Evolutionary conservation across 768 basidiomycete genomes (phyloP), one percentile per base, ranked within the genome.

Genomic region (Calocybe cyanea): DNA sequence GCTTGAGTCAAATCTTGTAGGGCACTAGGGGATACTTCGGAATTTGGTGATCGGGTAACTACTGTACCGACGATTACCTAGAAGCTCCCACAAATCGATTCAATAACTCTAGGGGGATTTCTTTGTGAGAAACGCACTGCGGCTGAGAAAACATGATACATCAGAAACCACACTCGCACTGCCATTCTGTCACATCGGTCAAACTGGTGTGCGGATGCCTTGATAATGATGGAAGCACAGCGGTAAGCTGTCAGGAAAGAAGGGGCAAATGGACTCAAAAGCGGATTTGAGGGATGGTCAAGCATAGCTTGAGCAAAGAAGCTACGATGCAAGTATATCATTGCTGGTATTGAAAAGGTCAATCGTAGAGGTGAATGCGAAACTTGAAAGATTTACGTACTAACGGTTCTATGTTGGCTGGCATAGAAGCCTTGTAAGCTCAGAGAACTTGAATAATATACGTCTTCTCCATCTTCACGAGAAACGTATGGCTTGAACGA

Each of bases 231-330:
- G 5, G 71, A 76, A 5, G 76, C 77, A 41, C 70, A 71, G 28
- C 76, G 64, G 55, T 75, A 78, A 2, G 76, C 76, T 9, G 78
- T 76, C 46, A 81, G 56, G 57, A 80, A 77, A 7, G 77, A 79
- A 4, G 76, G 74, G 0, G 77, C 76, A 48, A 76, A 81, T 0
- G 76, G 73, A 46, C 76, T 77, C 8, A 76, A 61, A 20, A 80
- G 63, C 1, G 79, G 79, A 53, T 79, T 78, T 10, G 65, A 57
- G 1, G 78, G 77, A 50, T 72, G 64, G 52, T 78, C 76, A 7
- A 78, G 64, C 66, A 80, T 70, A 4, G 77, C 76, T 52, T 80
- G 76, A 2, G 77, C 77, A 43, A 78, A 80, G 63, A 75, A 80
- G 49, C 76, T 76, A 38, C 77, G 61, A 50, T 80, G 78, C 1